Evolutionary conservation across 1,284 basidiomycete species (phyloP), one percentile per base, ranked within the genome.

Genomic region (Pseudomicrostroma phylloplanum): DNA sequence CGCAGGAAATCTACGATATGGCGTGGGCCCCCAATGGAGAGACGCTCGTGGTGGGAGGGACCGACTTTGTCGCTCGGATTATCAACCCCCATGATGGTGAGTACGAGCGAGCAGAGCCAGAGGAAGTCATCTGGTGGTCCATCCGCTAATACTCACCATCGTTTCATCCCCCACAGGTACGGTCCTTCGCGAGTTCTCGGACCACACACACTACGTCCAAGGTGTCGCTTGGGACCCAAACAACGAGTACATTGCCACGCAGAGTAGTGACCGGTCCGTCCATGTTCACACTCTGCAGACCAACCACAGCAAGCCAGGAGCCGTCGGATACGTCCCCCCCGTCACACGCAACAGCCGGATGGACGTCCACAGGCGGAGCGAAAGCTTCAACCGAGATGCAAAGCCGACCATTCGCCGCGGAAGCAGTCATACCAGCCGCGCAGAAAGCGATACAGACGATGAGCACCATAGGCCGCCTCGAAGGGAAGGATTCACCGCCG

Each of bases 11-110:
- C 12, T 97, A 98, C 79, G 94, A 98, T 79, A 83, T 98, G 54
- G 91, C 92, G 0, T 98, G 94, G 94, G 92, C 91, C 67, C 96
- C 96, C 0, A 88, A 89, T 25, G 92, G 93, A 55, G 90, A 94
- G 71, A 93, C 90, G 68, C 85, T 99, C 63, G 86, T 97, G 57
- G 89, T 92, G 13, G 94, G 94, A 9, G 93, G 91, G 72, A 97
- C 94, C 3, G 96, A 98, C 80, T 96, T 97, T 76, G 90, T 89
- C 1, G 93, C 92, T 0, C 83, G 91, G 55, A 87, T 96, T 60
- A 92, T 90, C 80, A 85, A 87, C 21, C 83, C 87, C 1, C 82
- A 81, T 19, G 89, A 92, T 76, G 91, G 90, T 67, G 58, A 60
- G 65, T 60, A 17, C 30, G 9, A 36, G 30, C 30, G 9, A 9